These are phyloP conservation scores for Diphasiastrum complanatum DNA, from an alignment of 83 land plant genomes.

Conservation along the genomic window DNA sequence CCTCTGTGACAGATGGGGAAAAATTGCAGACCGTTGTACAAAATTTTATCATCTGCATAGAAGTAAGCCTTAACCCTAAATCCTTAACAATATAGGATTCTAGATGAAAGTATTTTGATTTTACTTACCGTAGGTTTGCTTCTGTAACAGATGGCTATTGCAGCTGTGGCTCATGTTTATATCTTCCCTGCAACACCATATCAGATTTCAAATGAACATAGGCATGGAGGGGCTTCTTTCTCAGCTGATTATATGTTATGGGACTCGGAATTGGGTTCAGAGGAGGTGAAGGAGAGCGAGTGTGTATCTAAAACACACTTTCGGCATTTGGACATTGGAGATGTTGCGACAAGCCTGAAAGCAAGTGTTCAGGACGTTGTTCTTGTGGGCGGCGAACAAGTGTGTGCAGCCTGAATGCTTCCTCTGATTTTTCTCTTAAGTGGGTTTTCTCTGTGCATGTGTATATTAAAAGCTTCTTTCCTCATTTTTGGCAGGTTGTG, in stretches of 20 bases:
- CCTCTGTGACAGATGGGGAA: conserved; percentile 30
- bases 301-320: conserved; percentile 34
- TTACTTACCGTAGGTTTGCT: not conserved
- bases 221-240: conserved; percentile 28
- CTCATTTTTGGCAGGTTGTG: conserved; percentile 59
- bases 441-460: no score
- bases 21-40: conserved; percentile 67
- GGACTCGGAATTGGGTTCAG: conserved; percentile 31
- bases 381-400: conserved; percentile 71
- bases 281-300: conserved; percentile 27
- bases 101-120: no score
- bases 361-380: conserved; percentile 88
- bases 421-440: no score
- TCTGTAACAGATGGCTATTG: conserved; percentile 84
- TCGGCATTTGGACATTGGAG: conserved; percentile 38
- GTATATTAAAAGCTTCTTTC: no score
- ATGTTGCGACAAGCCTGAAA: conserved; percentile 64
- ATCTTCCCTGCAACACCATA: conserved; percentile 76
- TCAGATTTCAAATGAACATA: conserved; percentile 23
- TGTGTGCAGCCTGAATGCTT: conserved; percentile 20
- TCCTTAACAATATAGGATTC: not conserved
- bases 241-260: conserved; percentile 19
- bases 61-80: conserved; percentile 44
- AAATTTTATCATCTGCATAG: conserved; percentile 84
- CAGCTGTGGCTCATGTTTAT: conserved; percentile 78